Conservation (phyloP, 2,329 filamentous ascomycete species). For the Claviceps sp. region DNA sequence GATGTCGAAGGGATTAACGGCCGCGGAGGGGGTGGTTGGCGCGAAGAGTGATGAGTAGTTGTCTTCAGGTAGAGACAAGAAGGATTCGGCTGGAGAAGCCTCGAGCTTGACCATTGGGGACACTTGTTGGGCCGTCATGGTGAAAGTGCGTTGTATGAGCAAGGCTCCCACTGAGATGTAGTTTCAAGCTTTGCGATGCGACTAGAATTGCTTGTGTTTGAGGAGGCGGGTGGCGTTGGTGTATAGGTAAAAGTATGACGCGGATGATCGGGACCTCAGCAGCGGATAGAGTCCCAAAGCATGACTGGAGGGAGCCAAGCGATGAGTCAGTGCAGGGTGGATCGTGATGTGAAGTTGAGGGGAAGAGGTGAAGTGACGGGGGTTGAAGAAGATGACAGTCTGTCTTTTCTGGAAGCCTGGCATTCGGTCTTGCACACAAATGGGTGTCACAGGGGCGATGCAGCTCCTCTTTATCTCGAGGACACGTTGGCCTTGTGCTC, state of each 20-base stretch:
- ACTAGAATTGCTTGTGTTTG: neutral
- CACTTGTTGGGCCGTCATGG: slow-evolving; percentile 26
- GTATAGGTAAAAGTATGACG: neutral
- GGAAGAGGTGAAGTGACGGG: slow-evolving; percentile 4
- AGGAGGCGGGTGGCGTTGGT: slow-evolving; percentile 1
- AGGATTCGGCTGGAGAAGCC: slow-evolving; percentile 39
- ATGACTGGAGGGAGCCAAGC: slow-evolving; percentile 12
- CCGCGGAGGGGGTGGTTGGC: slow-evolving; percentile 18
- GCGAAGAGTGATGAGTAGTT: slow-evolving; percentile 36
- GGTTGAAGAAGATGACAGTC: slow-evolving; percentile 6
- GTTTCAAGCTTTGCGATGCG: neutral
- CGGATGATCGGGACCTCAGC: slow-evolving; percentile 8
- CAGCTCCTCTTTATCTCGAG: slow-evolving; percentile 11
- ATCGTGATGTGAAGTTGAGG: slow-evolving; percentile 11
- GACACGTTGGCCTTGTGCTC: slow-evolving; percentile 17
- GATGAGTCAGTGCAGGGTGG: slow-evolving; percentile 11
- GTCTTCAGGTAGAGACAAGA: slow-evolving; percentile 37
- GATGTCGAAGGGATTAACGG: slow-evolving; percentile 33
- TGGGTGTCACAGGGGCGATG: neutral
- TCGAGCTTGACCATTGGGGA: slow-evolving; percentile 38
- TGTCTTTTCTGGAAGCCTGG: neutral
- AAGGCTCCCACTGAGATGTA: neutral
- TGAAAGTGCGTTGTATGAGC: neutral
- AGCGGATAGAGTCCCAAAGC: slow-evolving; percentile 7
- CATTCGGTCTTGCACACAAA: neutral